phyloP scores from a whole-genome alignment of 805 yeast species.

The Metschnikowia peoriensis region DNA sequence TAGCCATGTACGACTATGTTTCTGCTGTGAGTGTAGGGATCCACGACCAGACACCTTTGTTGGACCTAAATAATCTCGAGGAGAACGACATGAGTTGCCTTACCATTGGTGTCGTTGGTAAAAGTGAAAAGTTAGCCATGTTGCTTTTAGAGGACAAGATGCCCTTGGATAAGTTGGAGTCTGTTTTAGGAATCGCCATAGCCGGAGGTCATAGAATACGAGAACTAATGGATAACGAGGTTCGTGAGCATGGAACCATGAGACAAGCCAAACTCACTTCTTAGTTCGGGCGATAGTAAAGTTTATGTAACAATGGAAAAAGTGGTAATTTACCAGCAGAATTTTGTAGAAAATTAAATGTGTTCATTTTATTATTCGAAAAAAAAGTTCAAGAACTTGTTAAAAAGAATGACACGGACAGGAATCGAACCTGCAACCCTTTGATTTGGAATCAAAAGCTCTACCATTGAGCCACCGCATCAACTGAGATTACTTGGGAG shows the following conservation, averaged over 20 bases:
- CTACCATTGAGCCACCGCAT: conserved; percentile 21
- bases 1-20: conserved; percentile 89
- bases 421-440: conserved; percentile 20
- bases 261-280: conserved; percentile 44
- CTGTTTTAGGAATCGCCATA: conserved; percentile 74
- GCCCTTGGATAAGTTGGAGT: conserved; percentile 77
- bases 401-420: conserved; percentile 18
- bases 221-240: conserved; percentile 81
- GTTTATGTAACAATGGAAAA: neutral
- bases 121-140: conserved; percentile 72
- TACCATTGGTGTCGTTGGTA: conserved; percentile 83
- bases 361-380: neutral
- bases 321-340: neutral
- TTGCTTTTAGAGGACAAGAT: conserved; percentile 79
- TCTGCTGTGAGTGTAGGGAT: conserved; percentile 78
- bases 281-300: neutral
- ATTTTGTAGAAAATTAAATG: too few relatives aligned
- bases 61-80: conserved; percentile 81
- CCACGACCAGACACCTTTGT: conserved; percentile 68
- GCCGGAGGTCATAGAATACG: conserved; percentile 83
- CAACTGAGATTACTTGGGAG: too few relatives aligned
- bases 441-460: conserved; percentile 20
- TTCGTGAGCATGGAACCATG: conserved; percentile 70
- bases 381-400: too few relatives aligned
- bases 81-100: conserved; percentile 79